A percentile compares a stretch with the other conserved stretches of the same genome.
Evolutionary conservation across 2,329 filamentous ascomycete genomes (phyloP).

Genomic region (Emmonsiellopsis sp.): DNA sequence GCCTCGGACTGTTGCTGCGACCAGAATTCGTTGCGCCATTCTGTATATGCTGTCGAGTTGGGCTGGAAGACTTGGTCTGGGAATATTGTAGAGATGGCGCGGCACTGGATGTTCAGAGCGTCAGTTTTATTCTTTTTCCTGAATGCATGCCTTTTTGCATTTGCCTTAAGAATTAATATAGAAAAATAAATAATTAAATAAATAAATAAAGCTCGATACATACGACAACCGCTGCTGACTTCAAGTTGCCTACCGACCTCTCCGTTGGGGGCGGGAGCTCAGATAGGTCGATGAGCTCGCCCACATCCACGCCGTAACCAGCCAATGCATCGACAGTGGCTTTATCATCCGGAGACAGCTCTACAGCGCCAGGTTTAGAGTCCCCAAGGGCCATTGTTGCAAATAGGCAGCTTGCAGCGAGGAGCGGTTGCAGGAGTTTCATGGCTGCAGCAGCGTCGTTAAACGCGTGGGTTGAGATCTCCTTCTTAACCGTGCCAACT

Average conservation of each 20-base stretch:
- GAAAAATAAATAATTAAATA: no score
- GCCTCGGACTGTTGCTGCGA: slow-evolving; percentile 27
- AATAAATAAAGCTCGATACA: neutral
- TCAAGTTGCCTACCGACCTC: no score
- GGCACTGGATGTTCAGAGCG: slow-evolving; percentile 4
- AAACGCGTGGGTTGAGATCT: neutral
- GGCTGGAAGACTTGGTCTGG: slow-evolving; percentile 9
- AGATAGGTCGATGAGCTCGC: neutral
- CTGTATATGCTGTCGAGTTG: slow-evolving; percentile 6
- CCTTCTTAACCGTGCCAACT: neutral
- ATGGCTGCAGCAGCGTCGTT: neutral
- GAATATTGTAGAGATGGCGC: slow-evolving; percentile 7
- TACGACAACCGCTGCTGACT: neutral
- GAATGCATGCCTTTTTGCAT: no score
- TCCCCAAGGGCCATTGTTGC: neutral
- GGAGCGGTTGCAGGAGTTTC: neutral
- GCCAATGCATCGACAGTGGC: neutral
- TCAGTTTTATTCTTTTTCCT: neutral
- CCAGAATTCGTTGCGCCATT: slow-evolving; percentile 20
- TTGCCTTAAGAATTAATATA: no score
- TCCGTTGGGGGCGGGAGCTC: neutral
- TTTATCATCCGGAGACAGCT: neutral
- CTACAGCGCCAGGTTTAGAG: neutral
- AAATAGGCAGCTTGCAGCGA: neutral
- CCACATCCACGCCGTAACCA: neutral